phyloP scores from a whole-genome alignment of 75 land plant genomes.

The Chamaecyparis obtusa region DNA sequence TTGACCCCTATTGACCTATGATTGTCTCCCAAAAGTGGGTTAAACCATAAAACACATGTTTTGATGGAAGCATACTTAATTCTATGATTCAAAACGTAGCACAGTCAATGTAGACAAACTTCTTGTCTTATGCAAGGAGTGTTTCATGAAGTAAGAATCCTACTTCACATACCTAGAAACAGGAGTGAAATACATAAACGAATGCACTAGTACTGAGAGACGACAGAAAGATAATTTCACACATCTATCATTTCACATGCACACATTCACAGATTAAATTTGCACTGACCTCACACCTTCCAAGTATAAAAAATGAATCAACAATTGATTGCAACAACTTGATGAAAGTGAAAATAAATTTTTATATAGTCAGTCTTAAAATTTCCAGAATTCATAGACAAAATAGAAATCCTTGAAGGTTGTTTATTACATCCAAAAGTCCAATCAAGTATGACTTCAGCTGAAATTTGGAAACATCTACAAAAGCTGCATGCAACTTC shows the following conservation, averaged over 20 bases:
- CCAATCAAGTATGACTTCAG: too few relatives aligned
- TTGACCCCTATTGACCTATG: background rate
- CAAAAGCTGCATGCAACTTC: too few relatives aligned
- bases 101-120: background rate
- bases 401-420: background rate
- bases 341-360: conserved; percentile 1
- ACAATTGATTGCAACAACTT: background rate
- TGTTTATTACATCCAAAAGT: background rate
- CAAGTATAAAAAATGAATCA: background rate
- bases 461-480: too few relatives aligned
- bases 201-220: background rate
- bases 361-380: background rate
- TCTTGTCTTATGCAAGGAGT: background rate
- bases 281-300: background rate
- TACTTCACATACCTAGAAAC: background rate
- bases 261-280: background rate
- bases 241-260: background rate
- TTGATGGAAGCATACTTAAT: background rate
- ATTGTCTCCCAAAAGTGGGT: background rate
- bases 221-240: background rate
- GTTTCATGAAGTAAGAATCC: background rate
- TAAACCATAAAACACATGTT: background rate
- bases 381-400: background rate
- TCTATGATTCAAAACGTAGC: background rate
- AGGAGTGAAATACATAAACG: background rate